Conservation (phyloP, 1,139 yeast species). For the Pneumocystis oryctolagi region DNA sequence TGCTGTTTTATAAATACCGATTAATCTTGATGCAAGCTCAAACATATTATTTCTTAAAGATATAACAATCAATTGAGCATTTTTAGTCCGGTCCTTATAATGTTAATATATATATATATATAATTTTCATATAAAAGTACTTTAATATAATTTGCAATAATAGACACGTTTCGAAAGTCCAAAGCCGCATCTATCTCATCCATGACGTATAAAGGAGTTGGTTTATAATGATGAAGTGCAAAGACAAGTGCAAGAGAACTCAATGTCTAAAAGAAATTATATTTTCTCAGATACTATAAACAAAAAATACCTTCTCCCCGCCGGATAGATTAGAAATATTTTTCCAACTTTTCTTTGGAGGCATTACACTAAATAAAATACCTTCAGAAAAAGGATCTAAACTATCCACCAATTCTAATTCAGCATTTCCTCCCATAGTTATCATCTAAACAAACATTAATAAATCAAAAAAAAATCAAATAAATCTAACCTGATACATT, state of each 20-base stretch:
- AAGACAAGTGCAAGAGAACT: slow-evolving; percentile 91
- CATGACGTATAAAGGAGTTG: slow-evolving; percentile 96
- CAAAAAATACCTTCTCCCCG: slow-evolving; percentile 56
- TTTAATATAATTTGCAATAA: slow-evolving; percentile 91
- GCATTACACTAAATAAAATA: slow-evolving; percentile 92
- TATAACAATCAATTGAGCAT: slow-evolving; percentile 92
- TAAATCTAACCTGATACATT: slow-evolving; percentile 51
- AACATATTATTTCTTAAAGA: slow-evolving; percentile 95
- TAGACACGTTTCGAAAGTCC: slow-evolving; percentile 91
- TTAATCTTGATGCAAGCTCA: slow-evolving; percentile 83
- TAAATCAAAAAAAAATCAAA: neutral
- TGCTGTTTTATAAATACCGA: slow-evolving; percentile 86
- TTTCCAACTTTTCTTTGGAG: slow-evolving; percentile 96
- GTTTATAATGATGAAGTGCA: slow-evolving; percentile 90
- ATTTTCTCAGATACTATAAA: neutral
- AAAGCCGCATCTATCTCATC: slow-evolving; percentile 98
- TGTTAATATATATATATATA: neutral
- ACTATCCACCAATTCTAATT: slow-evolving; percentile 84
- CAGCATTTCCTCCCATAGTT: slow-evolving; percentile 99
- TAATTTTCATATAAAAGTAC: neutral
- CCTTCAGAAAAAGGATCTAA: slow-evolving; percentile 98
- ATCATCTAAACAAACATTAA: slow-evolving; percentile 38
- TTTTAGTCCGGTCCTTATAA: slow-evolving; percentile 59
- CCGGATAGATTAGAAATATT: slow-evolving; percentile 91
- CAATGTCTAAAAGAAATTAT: slow-evolving; percentile 34